phyloP scores from a whole-genome alignment of 345 rosid species.

The Boechera stricta region DNA sequence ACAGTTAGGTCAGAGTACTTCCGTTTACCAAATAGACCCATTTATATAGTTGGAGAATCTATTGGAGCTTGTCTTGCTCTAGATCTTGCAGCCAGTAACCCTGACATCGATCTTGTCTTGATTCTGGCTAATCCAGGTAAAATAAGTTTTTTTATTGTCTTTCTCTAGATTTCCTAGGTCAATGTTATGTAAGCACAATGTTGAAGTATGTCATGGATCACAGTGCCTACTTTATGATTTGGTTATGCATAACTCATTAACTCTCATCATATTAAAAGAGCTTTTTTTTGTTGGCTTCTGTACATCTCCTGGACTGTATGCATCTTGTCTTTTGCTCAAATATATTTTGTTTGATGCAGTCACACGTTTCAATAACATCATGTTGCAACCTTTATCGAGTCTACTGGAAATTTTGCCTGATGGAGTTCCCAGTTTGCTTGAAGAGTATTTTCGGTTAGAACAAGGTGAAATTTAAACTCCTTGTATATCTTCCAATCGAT shows the following conservation, averaged over 20 bases:
- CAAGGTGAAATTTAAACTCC: slow-evolving; percentile 42
- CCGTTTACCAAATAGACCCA: slow-evolving; percentile 55
- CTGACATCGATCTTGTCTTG: slow-evolving; percentile 60
- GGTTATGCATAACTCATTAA: background rate
- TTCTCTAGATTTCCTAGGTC: background rate
- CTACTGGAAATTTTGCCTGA: slow-evolving; percentile 53
- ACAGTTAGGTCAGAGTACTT: slow-evolving; percentile 52
- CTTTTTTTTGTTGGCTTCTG: background rate
- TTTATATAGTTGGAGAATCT: slow-evolving; percentile 66
- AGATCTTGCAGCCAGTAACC: slow-evolving; percentile 64
- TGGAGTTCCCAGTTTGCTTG: slow-evolving; percentile 44
- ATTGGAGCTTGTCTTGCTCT: slow-evolving; percentile 55
- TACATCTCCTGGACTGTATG: slow-evolving; percentile 1
- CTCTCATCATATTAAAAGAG: background rate
- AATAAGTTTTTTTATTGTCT: background rate
- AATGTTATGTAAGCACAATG: background rate
- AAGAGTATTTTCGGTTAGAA: slow-evolving; percentile 47
- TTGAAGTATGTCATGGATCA: background rate
- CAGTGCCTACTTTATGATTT: background rate
- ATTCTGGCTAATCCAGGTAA: slow-evolving; percentile 72
- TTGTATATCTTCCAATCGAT: background rate
- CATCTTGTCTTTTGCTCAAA: background rate
- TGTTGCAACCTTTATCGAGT: slow-evolving; percentile 49
- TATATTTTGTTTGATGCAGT: slow-evolving; percentile 46
- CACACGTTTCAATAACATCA: slow-evolving; percentile 51